Evolutionary conservation across 768 basidiomycete genomes (phyloP).

Genomic region (Rhodotorula diobovata): DNA sequence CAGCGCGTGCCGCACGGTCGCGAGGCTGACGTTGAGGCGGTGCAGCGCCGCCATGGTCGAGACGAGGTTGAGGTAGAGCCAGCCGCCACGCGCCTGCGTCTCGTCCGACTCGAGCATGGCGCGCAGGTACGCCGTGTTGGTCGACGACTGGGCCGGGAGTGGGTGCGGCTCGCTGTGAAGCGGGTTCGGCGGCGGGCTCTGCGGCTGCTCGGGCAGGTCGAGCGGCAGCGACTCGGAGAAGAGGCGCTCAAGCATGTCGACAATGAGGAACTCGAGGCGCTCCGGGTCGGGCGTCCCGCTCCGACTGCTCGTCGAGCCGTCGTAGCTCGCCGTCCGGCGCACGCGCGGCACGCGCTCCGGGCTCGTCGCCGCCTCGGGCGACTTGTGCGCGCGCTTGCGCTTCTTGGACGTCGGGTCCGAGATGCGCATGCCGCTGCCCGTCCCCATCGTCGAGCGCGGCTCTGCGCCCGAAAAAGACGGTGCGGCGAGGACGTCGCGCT

Average conservation of each 20-base stretch:
- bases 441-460: constrained; percentile 17
- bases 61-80: constrained; percentile 33
- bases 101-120: constrained; percentile 19
- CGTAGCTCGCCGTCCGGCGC: neutral
- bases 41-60: constrained; percentile 24
- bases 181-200: neutral
- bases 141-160: constrained; percentile 17
- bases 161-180: constrained; percentile 19
- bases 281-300: constrained; percentile 1
- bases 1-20: constrained; percentile 16
- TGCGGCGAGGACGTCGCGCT: constrained; percentile 31
- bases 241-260: constrained; percentile 31
- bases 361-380: neutral
- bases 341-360: neutral
- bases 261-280: constrained; percentile 16
- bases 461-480: constrained; percentile 32
- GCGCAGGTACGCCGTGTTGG: constrained; percentile 34
- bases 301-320: neutral
- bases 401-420: constrained; percentile 12
- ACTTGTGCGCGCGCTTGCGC: neutral
- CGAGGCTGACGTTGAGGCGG: constrained; percentile 25
- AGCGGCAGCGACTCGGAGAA: constrained; percentile 23
- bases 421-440: constrained; percentile 30
- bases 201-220: neutral
- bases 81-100: constrained; percentile 1